phyloP scores from a whole-genome alignment of 106 monocot species.

The Vanilla planifolia region DNA sequence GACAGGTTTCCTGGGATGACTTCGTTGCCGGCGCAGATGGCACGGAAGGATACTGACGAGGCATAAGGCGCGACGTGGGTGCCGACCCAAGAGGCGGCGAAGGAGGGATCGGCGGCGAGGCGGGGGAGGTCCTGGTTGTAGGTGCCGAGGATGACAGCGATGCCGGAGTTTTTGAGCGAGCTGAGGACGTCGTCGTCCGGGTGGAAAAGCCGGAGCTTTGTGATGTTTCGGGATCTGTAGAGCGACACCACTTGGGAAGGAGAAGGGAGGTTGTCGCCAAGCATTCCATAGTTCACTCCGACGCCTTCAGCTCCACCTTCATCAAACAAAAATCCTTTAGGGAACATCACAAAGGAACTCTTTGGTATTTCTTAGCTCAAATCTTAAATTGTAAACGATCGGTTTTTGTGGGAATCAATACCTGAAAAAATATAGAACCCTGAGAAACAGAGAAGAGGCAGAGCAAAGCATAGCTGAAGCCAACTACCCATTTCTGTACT shows the following conservation, averaged over 20 bases:
- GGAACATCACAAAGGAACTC: too few species aligned
- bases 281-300: conserved; percentile 51
- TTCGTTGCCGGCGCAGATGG: conserved; percentile 46
- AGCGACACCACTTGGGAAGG: conserved; percentile 23
- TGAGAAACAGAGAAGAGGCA: too few species aligned
- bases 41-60: conserved; percentile 14
- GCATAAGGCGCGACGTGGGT: conserved; percentile 9
- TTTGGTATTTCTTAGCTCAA: too few species aligned
- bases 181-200: conserved; percentile 24
- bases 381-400: too few species aligned
- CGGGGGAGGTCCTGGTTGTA: conserved; percentile 6
- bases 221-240: conserved; percentile 40
- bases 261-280: conserved; percentile 42
- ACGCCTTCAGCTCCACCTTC: conserved; percentile 15
- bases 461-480: too few species aligned
- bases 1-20: conserved; percentile 27
- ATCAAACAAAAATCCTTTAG: too few species aligned
- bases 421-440: too few species aligned
- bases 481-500: too few species aligned
- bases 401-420: too few species aligned
- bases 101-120: conserved; percentile 17
- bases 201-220: conserved; percentile 28
- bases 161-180: conserved; percentile 34
- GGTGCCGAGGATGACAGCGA: conserved; percentile 33
- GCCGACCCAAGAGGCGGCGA: conserved; percentile 33